Percentiles rank a stretch among this genome's conserved stretches.
Evolutionary conservation across 257 asterid genomes (phyloP).

Genomic region (Solanum peruvianum): DNA sequence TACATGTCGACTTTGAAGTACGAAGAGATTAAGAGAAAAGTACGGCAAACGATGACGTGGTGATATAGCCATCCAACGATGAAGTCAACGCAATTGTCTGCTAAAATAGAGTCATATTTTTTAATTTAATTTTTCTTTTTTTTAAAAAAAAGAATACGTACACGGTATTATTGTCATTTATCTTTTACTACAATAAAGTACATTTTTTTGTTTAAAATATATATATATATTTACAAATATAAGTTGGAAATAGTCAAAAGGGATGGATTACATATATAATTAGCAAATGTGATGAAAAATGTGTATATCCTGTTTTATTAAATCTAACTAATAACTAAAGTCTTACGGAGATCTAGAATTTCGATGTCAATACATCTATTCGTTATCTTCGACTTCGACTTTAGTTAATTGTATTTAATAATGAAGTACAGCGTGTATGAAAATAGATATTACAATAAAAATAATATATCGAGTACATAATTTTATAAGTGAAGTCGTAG

Average conservation of each 20-base stretch:
- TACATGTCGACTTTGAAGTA: not conserved
- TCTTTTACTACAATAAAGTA: not conserved
- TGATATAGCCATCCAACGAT: not conserved
- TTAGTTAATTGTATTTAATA: not conserved
- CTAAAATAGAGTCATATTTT: not conserved
- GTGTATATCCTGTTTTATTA: not conserved
- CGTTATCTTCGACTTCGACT: not conserved
- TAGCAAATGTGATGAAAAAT: not conserved
- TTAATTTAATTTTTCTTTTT: not conserved
- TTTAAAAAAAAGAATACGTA: not conserved
- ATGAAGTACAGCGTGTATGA: not conserved
- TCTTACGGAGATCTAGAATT: not conserved
- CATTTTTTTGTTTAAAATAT: too few relatives aligned
- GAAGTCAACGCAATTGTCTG: not conserved
- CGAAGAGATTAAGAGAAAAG: not conserved
- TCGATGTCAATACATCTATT: not conserved
- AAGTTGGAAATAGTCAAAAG: not conserved
- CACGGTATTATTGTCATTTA: not conserved
- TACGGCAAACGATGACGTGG: not conserved
- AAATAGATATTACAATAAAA: too few relatives aligned
- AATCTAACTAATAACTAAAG: not conserved
- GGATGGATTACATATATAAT: not conserved
- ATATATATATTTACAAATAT: not conserved
- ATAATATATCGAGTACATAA: not conserved
- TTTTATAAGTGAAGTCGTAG: too few relatives aligned